These are phyloP conservation scores for Cichorium intybus DNA, from an alignment of 140 eudicot genomes.

Conservation along the genomic window DNA sequence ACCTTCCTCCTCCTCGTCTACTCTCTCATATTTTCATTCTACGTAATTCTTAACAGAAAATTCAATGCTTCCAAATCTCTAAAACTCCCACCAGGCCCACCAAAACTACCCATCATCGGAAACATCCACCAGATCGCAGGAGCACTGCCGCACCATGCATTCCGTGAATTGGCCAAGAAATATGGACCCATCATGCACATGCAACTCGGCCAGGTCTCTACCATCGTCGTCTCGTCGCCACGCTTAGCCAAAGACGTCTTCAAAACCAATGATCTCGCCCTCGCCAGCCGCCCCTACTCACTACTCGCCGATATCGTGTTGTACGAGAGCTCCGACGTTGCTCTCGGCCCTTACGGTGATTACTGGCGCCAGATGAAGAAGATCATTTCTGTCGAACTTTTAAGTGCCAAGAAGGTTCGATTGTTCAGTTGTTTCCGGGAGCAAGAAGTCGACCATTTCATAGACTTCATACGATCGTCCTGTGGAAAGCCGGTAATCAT, in stretches of 20 bases:
- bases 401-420: constrained; percentile 14
- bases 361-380: constrained; percentile 14
- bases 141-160: neutral
- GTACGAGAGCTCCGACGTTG: neutral
- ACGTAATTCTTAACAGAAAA: neutral
- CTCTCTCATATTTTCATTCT: constrained; percentile 5
- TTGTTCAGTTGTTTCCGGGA: neutral
- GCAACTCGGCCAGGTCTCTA: constrained; percentile 2
- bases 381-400: constrained; percentile 2
- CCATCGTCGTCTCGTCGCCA: constrained; percentile 6
- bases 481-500: neutral
- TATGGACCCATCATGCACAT: constrained; percentile 14
- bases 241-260: constrained; percentile 1
- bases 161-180: neutral
- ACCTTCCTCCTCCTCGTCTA: neutral
- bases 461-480: neutral
- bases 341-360: constrained; percentile 1
- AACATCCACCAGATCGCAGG: constrained; percentile 7
- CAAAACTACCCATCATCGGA: constrained; percentile 15
- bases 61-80: neutral
- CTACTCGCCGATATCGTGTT: neutral
- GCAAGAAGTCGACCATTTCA: neutral
- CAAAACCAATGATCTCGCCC: constrained; percentile 6
- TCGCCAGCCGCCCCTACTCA: neutral
- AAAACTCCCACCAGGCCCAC: constrained; percentile 18